phyloP scores from a whole-genome alignment of 2,329 filamentous ascomycete genomes.

The Colletotrichum caudatum region DNA sequence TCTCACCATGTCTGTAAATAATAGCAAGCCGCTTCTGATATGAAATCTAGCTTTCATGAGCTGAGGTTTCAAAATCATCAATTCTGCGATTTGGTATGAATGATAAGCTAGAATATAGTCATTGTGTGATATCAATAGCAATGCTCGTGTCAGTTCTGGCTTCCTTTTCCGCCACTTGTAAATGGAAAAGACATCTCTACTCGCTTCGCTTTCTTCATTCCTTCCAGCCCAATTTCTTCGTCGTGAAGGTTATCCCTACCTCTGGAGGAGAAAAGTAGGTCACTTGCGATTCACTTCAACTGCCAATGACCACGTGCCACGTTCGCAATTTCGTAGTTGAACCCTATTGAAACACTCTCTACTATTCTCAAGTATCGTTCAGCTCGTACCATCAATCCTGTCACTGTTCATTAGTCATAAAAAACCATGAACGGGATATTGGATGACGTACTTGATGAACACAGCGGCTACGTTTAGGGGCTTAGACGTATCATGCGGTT shows the following conservation, averaged over 20 bases:
- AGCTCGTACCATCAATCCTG: background rate
- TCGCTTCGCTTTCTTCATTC: background rate
- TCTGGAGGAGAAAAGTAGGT: background rate
- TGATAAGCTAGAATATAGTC: background rate
- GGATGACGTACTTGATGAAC: no score
- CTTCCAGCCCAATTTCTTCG: background rate
- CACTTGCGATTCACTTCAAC: background rate
- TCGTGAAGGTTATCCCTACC: no score
- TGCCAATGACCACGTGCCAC: background rate
- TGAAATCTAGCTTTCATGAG: background rate
- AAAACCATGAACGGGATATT: background rate
- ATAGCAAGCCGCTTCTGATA: background rate
- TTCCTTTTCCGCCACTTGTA: background rate
- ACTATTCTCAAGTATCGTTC: background rate
- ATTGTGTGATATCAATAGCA: background rate
- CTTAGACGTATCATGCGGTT: background rate
- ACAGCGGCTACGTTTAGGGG: fast-evolving
- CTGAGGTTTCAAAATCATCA: background rate
- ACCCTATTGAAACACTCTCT: background rate
- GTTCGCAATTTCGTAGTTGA: background rate
- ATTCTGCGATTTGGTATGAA: background rate
- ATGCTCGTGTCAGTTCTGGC: background rate
- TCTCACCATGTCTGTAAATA: background rate
- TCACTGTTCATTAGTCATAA: background rate
- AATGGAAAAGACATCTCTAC: background rate